These are phyloP conservation scores for Bipolaris zeicola DNA, from an alignment of 2,329 filamentous ascomycete genomes.

Conservation along the genomic window DNA sequence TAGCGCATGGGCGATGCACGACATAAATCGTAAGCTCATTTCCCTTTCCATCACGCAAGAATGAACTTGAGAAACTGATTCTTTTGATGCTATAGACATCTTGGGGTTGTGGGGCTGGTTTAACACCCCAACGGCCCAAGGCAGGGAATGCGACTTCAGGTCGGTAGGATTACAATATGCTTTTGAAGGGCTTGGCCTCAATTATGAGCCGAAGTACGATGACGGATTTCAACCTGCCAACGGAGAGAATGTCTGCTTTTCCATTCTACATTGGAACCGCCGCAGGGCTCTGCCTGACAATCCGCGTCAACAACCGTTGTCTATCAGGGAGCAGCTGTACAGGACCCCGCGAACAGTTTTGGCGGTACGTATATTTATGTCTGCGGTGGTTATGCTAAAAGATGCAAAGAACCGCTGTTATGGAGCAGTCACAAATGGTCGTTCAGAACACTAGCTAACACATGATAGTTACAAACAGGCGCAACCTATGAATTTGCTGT, in stretches of 20 bases:
- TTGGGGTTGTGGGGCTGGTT: conserved; percentile 22
- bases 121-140: background rate
- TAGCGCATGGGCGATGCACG: conserved; percentile 23
- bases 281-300: too few species aligned
- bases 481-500: conserved; percentile 21
- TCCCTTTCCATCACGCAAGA: too few species aligned
- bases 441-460: background rate
- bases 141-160: conserved; percentile 13
- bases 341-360: too few species aligned
- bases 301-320: too few species aligned
- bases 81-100: conserved; percentile 2
- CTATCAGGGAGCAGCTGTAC: too few species aligned
- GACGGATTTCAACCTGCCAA: conserved; percentile 1
- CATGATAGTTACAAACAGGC: conserved; percentile 17
- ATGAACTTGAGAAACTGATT: background rate
- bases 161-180: conserved; percentile 5
- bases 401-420: background rate
- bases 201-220: conserved; percentile 8
- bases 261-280: conserved; percentile 12
- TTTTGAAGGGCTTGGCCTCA: conserved; percentile 14
- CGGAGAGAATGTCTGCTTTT: conserved; percentile 16
- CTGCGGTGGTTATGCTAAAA: too few species aligned
- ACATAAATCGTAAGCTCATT: conserved; percentile 12
- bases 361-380: conserved; percentile 4
- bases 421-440: background rate